Evolutionary conservation across 2,329 filamentous ascomycete species (phyloP).

Genomic region (Didymosphaeria variabile): DNA sequence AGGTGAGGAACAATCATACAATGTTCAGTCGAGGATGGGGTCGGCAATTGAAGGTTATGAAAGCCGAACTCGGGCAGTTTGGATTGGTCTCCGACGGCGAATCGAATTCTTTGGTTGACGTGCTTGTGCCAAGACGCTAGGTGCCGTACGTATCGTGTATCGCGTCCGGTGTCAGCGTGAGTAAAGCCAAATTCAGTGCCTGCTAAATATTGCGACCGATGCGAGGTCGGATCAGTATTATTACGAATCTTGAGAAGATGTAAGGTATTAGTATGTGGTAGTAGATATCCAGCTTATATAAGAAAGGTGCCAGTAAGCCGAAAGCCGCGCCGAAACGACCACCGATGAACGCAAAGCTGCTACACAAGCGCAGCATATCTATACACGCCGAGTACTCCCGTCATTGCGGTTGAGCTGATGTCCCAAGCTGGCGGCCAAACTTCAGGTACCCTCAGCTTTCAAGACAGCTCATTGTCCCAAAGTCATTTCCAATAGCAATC

Average conservation of each 20-base stretch:
- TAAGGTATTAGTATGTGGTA: background rate
- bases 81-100: slow-evolving; percentile 3
- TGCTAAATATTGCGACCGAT: background rate
- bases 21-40: background rate
- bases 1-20: background rate
- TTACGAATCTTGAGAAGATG: background rate
- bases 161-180: background rate
- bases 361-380: background rate
- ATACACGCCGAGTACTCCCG: background rate
- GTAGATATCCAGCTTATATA: background rate
- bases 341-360: background rate
- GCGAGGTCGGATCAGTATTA: background rate
- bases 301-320: background rate
- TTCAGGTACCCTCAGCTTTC: background rate
- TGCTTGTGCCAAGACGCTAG: slow-evolving; percentile 28
- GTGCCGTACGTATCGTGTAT: background rate
- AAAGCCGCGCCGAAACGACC: background rate
- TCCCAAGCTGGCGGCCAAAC: background rate
- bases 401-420: background rate
- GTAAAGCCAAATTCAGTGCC: background rate
- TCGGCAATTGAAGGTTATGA: slow-evolving; percentile 10
- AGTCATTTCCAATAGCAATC: background rate
- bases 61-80: slow-evolving; percentile 6
- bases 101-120: slow-evolving; percentile 29
- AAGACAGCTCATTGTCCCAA: background rate